phyloP scores from a whole-genome alignment of 225 moss, liverwort and hornwort species.

The Marchantia paleacea region DNA sequence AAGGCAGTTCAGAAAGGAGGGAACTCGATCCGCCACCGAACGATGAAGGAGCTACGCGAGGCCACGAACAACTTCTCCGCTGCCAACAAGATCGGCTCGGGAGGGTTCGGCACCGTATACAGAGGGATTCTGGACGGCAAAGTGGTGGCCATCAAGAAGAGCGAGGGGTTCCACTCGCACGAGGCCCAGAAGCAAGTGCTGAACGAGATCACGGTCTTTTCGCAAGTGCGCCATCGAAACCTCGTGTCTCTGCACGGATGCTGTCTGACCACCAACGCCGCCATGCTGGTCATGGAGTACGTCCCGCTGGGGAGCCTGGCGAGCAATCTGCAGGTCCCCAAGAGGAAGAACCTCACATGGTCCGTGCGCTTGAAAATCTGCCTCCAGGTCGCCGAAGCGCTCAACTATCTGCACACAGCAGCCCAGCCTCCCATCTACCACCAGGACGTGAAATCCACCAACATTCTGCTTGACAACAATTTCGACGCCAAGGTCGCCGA shows the following conservation, averaged over 20 bases:
- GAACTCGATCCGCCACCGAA: too few species aligned
- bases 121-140: neutral
- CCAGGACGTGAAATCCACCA: slow-evolving; percentile 31
- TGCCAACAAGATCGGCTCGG: slow-evolving; percentile 22
- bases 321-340: neutral
- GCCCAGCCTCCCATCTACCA: slow-evolving; percentile 29
- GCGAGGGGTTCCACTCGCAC: neutral
- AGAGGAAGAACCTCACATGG: neutral
- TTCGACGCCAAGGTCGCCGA: slow-evolving; percentile 30
- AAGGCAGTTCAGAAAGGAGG: too few species aligned
- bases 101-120: slow-evolving; percentile 31
- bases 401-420: neutral
- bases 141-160: slow-evolving; percentile 14
- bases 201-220: slow-evolving; percentile 14
- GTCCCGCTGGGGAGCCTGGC: slow-evolving; percentile 18
- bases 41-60: neutral
- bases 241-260: slow-evolving; percentile 24
- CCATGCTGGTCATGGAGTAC: neutral
- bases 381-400: slow-evolving; percentile 22
- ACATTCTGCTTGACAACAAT: slow-evolving; percentile 31
- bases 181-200: slow-evolving; percentile 10
- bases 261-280: neutral
- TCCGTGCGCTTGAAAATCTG: slow-evolving; percentile 11
- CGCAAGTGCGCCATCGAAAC: slow-evolving; percentile 10
- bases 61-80: slow-evolving; percentile 27